Percentiles rank a stretch among this genome's conserved stretches.
Conservation (phyloP, 495 filamentous ascomycete species). For the Clohesyomyces aquaticus region DNA sequence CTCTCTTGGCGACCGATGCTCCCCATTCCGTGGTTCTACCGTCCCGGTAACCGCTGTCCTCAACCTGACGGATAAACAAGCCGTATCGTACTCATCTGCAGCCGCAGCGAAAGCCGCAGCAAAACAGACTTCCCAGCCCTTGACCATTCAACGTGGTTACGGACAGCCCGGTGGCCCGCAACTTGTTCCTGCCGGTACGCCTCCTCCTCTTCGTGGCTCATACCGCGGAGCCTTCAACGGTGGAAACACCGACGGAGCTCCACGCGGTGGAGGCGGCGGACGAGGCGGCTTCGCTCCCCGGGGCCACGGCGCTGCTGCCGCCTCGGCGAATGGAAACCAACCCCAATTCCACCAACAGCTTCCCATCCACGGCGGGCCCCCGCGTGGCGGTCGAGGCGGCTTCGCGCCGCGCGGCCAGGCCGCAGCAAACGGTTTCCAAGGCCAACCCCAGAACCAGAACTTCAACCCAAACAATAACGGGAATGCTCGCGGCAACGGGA, state of each 20-base stretch:
- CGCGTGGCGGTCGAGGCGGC: constrained; percentile 34
- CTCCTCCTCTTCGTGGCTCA: constrained; percentile 69
- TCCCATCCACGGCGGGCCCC: constrained; percentile 33
- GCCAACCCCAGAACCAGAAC: constrained; percentile 24
- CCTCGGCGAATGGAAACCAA: constrained; percentile 28
- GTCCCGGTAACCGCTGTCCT: constrained; percentile 81
- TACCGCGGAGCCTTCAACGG: constrained; percentile 71
- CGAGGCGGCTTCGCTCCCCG: too few species aligned
- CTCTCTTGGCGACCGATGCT: constrained; percentile 83
- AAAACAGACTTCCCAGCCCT: constrained; percentile 60
- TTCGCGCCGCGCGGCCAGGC: constrained; percentile 45
- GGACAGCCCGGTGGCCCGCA: constrained; percentile 62
- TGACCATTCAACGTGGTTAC: constrained; percentile 54
- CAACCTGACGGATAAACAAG: constrained; percentile 81
- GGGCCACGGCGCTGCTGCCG: too few species aligned
- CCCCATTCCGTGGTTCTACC: constrained; percentile 94
- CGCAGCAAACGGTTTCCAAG: constrained; percentile 15
- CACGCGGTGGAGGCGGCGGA: too few species aligned
- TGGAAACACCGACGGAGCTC: constrained; percentile 38
- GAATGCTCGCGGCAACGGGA: constrained; percentile 14
- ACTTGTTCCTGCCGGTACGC: constrained; percentile 67
- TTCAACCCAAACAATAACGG: constrained; percentile 1
- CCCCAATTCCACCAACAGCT: constrained; percentile 38
- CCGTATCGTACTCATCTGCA: constrained; percentile 74
- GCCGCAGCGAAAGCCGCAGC: constrained; percentile 55